Conservation (phyloP, 805 yeast species). For the Nakazawaea sp. region DNA sequence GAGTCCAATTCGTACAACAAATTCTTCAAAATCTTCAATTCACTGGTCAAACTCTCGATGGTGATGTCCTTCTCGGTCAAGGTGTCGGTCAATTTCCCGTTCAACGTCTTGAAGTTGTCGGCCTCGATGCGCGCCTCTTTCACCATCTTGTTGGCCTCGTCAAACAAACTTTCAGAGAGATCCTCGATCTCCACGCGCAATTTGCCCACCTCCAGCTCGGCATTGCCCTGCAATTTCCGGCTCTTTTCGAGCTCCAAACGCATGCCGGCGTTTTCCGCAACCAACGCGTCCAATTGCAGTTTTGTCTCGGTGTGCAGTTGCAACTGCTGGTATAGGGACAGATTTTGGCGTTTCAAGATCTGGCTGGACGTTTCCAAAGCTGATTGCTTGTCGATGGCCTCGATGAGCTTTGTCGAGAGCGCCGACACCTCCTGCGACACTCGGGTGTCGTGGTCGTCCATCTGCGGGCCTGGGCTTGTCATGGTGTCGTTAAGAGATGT, state of each 20-base stretch:
- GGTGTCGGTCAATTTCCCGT: constrained; percentile 44
- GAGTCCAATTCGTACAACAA: constrained; percentile 51
- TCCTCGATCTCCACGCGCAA: constrained; percentile 76
- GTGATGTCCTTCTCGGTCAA: constrained; percentile 64
- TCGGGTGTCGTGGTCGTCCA: constrained; percentile 31
- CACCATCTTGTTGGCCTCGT: constrained; percentile 83
- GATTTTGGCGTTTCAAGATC: constrained; percentile 26
- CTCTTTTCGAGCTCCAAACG: constrained; percentile 15
- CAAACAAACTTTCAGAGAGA: constrained; percentile 66
- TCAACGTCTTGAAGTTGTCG: constrained; percentile 51
- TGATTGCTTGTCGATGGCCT: constrained; percentile 40
- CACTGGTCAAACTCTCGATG: constrained; percentile 57
- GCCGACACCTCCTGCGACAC: constrained; percentile 49
- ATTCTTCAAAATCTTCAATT: constrained; percentile 58
- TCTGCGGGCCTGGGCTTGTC: constrained; percentile 8
- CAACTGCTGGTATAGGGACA: constrained; percentile 26
- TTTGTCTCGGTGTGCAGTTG: constrained; percentile 13
- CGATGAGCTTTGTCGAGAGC: constrained; percentile 52
- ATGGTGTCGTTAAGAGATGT: too few species aligned
- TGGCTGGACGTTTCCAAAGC: constrained; percentile 40
- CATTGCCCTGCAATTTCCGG: constrained; percentile 32
- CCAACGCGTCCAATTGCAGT: neutral
- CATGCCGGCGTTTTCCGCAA: constrained; percentile 14
- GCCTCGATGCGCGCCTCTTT: constrained; percentile 68
- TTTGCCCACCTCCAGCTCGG: constrained; percentile 53